phyloP scores from a whole-genome alignment of 345 rosid genomes.

The Rhizophora mangle region DNA sequence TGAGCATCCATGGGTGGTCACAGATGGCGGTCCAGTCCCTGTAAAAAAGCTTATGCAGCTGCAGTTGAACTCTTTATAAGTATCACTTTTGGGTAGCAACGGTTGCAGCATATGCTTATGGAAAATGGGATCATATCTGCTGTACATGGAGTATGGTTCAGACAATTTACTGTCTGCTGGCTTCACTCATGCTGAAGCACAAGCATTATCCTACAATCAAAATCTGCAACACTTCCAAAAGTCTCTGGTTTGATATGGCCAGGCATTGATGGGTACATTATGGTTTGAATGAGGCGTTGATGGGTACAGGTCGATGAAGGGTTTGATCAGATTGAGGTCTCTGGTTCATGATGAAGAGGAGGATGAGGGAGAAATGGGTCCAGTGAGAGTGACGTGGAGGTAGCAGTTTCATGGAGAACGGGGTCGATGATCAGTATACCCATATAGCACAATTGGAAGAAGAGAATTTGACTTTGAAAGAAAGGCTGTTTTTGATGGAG shows the following conservation, averaged over 20 bases:
- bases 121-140: too few relatives aligned
- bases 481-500: conserved; percentile 89
- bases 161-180: too few relatives aligned
- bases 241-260: conserved; percentile 51
- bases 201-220: too few relatives aligned
- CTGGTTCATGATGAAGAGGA: conserved; percentile 69
- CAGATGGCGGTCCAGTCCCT: conserved; percentile 10
- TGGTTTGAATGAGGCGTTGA: conserved; percentile 82
- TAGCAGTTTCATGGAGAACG: conserved; percentile 79
- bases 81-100: too few relatives aligned
- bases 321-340: conserved; percentile 75
- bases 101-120: too few relatives aligned
- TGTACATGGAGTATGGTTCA: too few relatives aligned
- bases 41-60: conserved; percentile 3
- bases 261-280: conserved; percentile 39
- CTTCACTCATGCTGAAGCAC: too few relatives aligned
- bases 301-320: conserved; percentile 98
- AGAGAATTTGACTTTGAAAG: conserved; percentile 87
- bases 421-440: conserved; percentile 92
- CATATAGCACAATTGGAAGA: conserved; percentile 91
- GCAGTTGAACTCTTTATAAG: background rate
- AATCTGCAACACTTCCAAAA: too few relatives aligned
- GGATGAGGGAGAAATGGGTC: conserved; percentile 76
- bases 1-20: conserved; percentile 24
- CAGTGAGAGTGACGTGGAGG: conserved; percentile 95